Conservation (phyloP, 1,284 basidiomycete genomes). For the Apiotrichum montevideense region DNA sequence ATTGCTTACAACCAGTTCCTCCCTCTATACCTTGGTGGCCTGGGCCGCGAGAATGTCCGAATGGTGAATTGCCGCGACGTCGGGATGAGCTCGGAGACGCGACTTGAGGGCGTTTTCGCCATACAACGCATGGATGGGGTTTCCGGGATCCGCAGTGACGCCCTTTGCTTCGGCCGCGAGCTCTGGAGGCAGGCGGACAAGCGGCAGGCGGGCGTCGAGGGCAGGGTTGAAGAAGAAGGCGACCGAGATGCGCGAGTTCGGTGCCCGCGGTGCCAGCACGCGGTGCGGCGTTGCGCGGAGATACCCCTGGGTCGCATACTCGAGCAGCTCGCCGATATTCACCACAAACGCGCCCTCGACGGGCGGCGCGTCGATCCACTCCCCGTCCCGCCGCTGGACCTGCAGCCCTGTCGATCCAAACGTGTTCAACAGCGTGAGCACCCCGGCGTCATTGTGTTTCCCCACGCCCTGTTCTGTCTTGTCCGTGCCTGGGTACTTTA, state of each 20-base stretch:
- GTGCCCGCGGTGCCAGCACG: conserved; percentile 17
- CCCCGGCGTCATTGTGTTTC: conserved; percentile 15
- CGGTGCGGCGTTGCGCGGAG: conserved; percentile 18
- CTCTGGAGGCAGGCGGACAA: not conserved
- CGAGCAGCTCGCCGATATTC: conserved; percentile 58
- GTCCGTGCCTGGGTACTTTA: conserved; percentile 8
- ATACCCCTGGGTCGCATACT: conserved; percentile 18
- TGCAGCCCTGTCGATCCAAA: conserved; percentile 8
- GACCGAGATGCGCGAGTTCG: conserved; percentile 14
- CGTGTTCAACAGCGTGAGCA: conserved; percentile 10
- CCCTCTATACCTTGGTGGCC: not conserved
- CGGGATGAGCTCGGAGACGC: conserved; percentile 10
- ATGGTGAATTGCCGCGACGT: conserved; percentile 9
- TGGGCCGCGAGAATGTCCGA: conserved; percentile 2
- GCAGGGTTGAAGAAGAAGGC: conserved; percentile 18
- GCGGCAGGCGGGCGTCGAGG: conserved; percentile 9
- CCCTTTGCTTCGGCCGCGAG: not conserved
- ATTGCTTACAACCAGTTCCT: not conserved
- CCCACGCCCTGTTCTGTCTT: conserved; percentile 12
- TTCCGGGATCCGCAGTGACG: conserved; percentile 4
- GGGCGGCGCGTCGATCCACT: conserved; percentile 69
- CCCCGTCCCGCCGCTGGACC: conserved; percentile 40
- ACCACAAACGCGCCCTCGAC: conserved; percentile 65
- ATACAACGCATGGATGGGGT: conserved; percentile 12
- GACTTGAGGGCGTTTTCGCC: conserved; percentile 17